Percentiles rank a stretch among this genome's conserved stretches.
These are phyloP conservation scores for Penicillium herquei DNA, from an alignment of 495 filamentous ascomycete species.

Conservation along the genomic window DNA sequence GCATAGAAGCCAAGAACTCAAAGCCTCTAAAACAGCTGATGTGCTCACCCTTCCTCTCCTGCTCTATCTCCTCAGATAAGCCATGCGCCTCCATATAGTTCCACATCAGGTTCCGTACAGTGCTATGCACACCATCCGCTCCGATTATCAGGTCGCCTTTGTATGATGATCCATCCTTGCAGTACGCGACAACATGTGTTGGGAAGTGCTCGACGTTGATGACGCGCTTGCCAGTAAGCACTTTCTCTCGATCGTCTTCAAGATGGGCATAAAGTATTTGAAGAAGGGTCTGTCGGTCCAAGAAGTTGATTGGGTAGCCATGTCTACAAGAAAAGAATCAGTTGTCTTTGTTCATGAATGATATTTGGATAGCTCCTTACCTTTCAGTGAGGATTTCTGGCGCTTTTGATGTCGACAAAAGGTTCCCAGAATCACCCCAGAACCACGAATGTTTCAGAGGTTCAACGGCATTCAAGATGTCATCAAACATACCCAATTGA, in stretches of 20 bases:
- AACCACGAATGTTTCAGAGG: constrained; percentile 12
- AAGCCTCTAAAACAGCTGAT: too few relatives aligned
- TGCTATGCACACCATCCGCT: constrained; percentile 29
- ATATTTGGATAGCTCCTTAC: not conserved
- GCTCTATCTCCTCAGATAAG: not conserved
- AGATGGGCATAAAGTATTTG: constrained; percentile 16
- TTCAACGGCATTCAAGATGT: constrained; percentile 14
- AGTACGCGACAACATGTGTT: constrained; percentile 9
- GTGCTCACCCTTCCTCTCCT: constrained; percentile 15
- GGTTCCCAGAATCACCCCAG: not conserved
- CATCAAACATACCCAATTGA: constrained; percentile 40
- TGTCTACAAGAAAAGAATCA: constrained; percentile 23
- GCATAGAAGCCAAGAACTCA: not conserved
- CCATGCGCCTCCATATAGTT: not conserved
- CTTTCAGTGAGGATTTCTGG: not conserved
- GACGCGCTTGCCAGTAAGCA: constrained; percentile 16
- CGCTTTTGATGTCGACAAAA: not conserved
- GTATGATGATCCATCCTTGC: constrained; percentile 28
- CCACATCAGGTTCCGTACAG: constrained; percentile 12
- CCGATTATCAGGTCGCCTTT: constrained; percentile 7
- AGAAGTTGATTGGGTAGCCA: constrained; percentile 19
- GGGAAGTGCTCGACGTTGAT: constrained; percentile 1
- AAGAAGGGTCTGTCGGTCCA: constrained; percentile 32
- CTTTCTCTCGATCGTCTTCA: constrained; percentile 4
- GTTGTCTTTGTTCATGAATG: too few relatives aligned